A percentile compares a stretch with the other conserved stretches of the same genome.
phyloP scores from a whole-genome alignment of 345 rosid genomes.

The Linum trigynum region DNA sequence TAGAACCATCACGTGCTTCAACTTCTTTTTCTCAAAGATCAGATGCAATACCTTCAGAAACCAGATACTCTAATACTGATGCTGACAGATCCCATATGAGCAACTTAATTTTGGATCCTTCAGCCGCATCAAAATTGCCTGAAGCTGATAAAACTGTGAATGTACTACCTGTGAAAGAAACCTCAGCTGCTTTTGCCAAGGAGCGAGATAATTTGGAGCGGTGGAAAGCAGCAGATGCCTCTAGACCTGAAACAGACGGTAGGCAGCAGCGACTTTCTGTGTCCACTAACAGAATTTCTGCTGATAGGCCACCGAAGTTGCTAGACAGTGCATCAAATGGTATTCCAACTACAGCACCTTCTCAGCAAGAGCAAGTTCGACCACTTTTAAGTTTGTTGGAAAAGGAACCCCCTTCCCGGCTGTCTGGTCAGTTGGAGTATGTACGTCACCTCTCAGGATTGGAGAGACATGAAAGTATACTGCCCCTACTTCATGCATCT shows the following conservation, averaged over 20 bases:
- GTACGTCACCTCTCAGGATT: conserved; percentile 70
- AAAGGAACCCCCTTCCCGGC: conserved; percentile 89
- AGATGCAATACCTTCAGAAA: conserved; percentile 50
- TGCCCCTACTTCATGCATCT: conserved; percentile 78
- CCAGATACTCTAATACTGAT: conserved; percentile 32
- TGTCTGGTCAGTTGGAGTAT: conserved; percentile 87
- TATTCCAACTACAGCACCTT: conserved; percentile 26
- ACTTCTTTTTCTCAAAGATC: conserved; percentile 62
- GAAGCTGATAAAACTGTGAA: conserved; percentile 34
- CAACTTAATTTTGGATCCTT: conserved; percentile 42
- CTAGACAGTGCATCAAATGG: conserved; percentile 61
- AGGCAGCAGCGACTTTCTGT: conserved; percentile 42
- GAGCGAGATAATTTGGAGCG: conserved; percentile 36
- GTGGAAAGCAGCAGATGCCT: conserved; percentile 36
- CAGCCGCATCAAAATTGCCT: conserved; percentile 30
- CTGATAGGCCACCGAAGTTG: conserved; percentile 62
- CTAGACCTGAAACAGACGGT: conserved; percentile 43
- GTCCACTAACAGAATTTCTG: conserved; percentile 50
- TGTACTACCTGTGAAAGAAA: conserved; percentile 19
- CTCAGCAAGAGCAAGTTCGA: conserved; percentile 77
- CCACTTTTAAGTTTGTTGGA: conserved; percentile 97
- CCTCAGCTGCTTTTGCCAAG: conserved; percentile 21
- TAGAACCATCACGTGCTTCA: conserved; percentile 67
- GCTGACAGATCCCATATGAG: conserved; percentile 56
- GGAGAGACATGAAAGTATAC: conserved; percentile 85